Conservation (phyloP, 2,329 filamentous ascomycete species). For the Ophioceras dolichostomum region DNA sequence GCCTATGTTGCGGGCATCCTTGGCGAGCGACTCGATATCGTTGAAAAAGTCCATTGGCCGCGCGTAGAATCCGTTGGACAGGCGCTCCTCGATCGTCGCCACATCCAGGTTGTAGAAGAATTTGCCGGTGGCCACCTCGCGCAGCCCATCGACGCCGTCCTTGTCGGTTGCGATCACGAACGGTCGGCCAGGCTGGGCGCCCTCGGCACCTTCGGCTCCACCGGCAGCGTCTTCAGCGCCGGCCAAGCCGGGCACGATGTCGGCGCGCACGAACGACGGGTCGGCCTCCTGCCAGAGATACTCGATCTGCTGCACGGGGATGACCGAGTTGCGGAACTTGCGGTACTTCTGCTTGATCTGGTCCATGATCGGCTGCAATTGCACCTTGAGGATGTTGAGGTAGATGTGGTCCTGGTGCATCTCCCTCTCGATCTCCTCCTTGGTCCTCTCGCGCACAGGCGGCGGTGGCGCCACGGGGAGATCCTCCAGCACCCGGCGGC, state of each 20-base stretch:
- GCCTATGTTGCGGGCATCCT: slow-evolving; percentile 71
- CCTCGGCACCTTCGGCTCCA: neutral
- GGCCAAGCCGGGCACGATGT: slow-evolving; percentile 26
- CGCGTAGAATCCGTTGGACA: slow-evolving; percentile 94
- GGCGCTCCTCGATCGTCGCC: slow-evolving; percentile 84
- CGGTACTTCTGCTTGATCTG: slow-evolving; percentile 82
- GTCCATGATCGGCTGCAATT: slow-evolving; percentile 92
- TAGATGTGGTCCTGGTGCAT: slow-evolving; percentile 73
- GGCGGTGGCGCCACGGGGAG: slow-evolving; percentile 65
- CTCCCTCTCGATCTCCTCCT: slow-evolving; percentile 69
- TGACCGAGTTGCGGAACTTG: slow-evolving; percentile 71
- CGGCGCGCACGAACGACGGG: slow-evolving; percentile 52
- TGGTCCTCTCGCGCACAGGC: slow-evolving; percentile 54
- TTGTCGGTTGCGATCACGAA: slow-evolving; percentile 72
- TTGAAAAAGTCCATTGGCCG: slow-evolving; percentile 79
- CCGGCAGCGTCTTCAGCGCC: neutral
- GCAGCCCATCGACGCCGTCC: slow-evolving; percentile 63
- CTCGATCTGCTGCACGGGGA: slow-evolving; percentile 60
- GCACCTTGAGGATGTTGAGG: slow-evolving; percentile 77
- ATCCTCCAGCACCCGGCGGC: slow-evolving; percentile 69
- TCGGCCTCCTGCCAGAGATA: slow-evolving; percentile 81
- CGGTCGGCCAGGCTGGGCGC: slow-evolving; percentile 47
- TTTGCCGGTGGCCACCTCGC: slow-evolving; percentile 64
- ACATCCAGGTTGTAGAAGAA: slow-evolving; percentile 95
- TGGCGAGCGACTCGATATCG: slow-evolving; percentile 74